Evolutionary conservation across 306 rosid genomes (phyloP).

Genomic region (Acacia confusa): DNA sequence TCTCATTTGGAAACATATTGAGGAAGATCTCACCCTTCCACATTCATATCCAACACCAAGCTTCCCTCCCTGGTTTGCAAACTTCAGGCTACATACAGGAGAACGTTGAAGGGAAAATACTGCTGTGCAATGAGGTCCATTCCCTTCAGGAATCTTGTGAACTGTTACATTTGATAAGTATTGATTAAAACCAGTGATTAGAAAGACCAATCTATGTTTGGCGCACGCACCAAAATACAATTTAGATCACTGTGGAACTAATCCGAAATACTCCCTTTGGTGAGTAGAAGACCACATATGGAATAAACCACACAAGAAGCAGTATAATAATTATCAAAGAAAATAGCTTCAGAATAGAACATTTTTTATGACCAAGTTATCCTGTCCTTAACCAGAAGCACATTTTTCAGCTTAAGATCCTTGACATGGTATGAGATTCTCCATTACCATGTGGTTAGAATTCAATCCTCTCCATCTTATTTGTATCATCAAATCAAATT

Average conservation of each 20-base stretch:
- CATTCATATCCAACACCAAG: constrained; percentile 74
- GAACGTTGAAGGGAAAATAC: constrained; percentile 66
- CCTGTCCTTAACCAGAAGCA: constrained; percentile 2
- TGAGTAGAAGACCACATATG: constrained; percentile 13
- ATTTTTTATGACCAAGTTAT: not conserved
- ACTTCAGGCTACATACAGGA: constrained; percentile 56
- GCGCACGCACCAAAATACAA: constrained; percentile 13
- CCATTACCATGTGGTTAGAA: not conserved
- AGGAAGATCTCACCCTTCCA: constrained; percentile 66
- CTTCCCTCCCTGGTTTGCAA: constrained; percentile 58
- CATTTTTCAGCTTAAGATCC: not conserved
- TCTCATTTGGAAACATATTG: constrained; percentile 10
- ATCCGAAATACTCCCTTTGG: constrained; percentile 12
- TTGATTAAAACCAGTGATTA: constrained; percentile 23
- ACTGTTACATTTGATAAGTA: constrained; percentile 53
- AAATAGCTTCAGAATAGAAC: not conserved
- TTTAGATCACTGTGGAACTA: constrained; percentile 18
- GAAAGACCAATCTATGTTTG: constrained; percentile 22
- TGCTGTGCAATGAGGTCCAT: constrained; percentile 61
- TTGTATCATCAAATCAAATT: not conserved
- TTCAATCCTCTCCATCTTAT: not conserved
- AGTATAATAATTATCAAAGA: not conserved
- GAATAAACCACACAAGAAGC: constrained; percentile 12
- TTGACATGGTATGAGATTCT: not conserved
- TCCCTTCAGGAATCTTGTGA: constrained; percentile 47